These are phyloP conservation scores for Paraphysoderma sedebokerense DNA, from an alignment of 371 early-diverging fungal genomes.

Conservation along the genomic window DNA sequence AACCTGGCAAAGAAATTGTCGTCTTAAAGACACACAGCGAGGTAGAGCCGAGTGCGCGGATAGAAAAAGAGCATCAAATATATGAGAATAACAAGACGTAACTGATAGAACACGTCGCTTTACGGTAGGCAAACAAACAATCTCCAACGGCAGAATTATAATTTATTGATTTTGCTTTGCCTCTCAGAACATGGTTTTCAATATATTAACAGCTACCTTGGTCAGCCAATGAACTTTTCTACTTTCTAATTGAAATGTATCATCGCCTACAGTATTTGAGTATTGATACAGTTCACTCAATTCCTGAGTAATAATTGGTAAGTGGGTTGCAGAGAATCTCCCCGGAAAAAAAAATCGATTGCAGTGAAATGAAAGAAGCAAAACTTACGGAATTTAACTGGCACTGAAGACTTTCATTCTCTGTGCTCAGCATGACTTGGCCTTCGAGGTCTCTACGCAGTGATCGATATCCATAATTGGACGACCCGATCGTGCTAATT, in stretches of 20 bases:
- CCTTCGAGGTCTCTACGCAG: constrained; percentile 78
- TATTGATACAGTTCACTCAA: constrained; percentile 18
- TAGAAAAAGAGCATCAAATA: too few species aligned
- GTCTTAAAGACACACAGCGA: too few species aligned
- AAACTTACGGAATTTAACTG: constrained; percentile 36
- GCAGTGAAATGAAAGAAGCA: neutral
- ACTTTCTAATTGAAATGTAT: constrained; percentile 17
- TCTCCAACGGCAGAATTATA: too few species aligned
- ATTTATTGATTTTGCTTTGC: too few species aligned
- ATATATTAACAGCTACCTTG: constrained; percentile 20
- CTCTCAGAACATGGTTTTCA: constrained; percentile 29
- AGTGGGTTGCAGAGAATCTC: neutral
- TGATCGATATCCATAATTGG: constrained; percentile 83
- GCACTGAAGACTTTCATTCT: constrained; percentile 28
- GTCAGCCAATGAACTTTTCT: constrained; percentile 27
- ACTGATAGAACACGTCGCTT: too few species aligned
- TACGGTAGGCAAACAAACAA: too few species aligned
- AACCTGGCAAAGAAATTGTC: too few species aligned
- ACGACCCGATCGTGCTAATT: constrained; percentile 74
- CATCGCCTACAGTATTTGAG: constrained; percentile 15
- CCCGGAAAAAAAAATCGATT: too few species aligned
- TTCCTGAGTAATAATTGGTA: constrained; percentile 14
- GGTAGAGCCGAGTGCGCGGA: too few species aligned
- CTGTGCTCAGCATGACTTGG: constrained; percentile 54
- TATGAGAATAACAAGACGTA: too few species aligned